Evolutionary conservation across 805 yeast species (phyloP).

Genomic region (Candida montana): DNA sequence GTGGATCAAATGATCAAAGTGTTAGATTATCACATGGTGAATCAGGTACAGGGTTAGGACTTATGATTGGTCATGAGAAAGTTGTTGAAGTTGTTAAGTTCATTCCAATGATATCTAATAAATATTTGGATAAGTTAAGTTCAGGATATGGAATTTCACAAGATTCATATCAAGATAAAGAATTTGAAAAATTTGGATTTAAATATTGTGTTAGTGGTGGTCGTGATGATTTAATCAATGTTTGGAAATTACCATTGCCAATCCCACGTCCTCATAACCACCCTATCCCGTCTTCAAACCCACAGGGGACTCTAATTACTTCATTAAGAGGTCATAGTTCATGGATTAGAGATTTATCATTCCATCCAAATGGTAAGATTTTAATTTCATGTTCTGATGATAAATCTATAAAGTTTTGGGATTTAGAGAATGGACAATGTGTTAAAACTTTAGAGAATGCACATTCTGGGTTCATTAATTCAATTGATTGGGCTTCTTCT

Average conservation of each 20-base stretch:
- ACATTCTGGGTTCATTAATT: constrained; percentile 75
- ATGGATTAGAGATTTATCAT: constrained; percentile 69
- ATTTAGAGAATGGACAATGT: constrained; percentile 45
- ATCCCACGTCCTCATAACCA: constrained; percentile 46
- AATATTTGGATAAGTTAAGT: constrained; percentile 40
- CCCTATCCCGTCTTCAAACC: constrained; percentile 54
- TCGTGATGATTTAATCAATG: constrained; percentile 65
- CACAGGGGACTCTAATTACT: constrained; percentile 54
- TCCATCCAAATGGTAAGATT: constrained; percentile 74
- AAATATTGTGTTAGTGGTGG: constrained; percentile 76
- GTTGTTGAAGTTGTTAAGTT: constrained; percentile 73
- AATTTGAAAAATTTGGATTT: constrained; percentile 42
- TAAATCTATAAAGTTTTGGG: constrained; percentile 73
- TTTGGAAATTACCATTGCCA: constrained; percentile 79
- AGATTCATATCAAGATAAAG: constrained; percentile 13
- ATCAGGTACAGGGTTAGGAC: constrained; percentile 61
- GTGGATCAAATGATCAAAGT: constrained; percentile 78
- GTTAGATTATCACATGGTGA: constrained; percentile 60
- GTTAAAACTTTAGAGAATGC: constrained; percentile 43
- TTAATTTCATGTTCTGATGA: constrained; percentile 77
- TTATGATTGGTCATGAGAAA: constrained; percentile 73
- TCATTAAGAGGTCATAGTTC: constrained; percentile 73
- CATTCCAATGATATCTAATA: constrained; percentile 49
- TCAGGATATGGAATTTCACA: constrained; percentile 22
- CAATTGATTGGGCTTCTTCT: constrained; percentile 50